These are phyloP conservation scores for Excoecaria cochinchinensis DNA, from an alignment of 345 rosid genomes.

Conservation along the genomic window DNA sequence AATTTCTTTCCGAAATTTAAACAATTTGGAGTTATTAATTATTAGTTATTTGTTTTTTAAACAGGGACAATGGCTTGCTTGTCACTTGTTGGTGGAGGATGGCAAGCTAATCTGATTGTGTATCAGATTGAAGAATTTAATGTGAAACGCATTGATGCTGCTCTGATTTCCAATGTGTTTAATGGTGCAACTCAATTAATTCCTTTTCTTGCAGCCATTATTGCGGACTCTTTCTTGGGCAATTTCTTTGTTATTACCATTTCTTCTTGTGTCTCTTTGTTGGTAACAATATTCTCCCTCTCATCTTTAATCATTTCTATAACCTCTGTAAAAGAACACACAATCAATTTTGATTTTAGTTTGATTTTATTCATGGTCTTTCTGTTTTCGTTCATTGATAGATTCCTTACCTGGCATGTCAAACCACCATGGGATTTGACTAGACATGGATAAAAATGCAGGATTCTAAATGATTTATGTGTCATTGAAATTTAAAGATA, in stretches of 20 bases:
- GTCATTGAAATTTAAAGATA: too few relatives aligned
- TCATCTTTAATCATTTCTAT: neutral
- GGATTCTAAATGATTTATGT: too few relatives aligned
- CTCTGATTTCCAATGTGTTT: constrained; percentile 22
- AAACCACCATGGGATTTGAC: too few relatives aligned
- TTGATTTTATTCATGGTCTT: too few relatives aligned
- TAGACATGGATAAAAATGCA: too few relatives aligned
- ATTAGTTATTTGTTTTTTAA: neutral
- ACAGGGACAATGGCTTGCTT: constrained; percentile 40
- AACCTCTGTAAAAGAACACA: too few relatives aligned
- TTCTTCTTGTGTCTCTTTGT: constrained; percentile 35
- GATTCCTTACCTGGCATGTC: too few relatives aligned
- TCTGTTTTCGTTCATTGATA: too few relatives aligned
- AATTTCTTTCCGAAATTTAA: neutral
- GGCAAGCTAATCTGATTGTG: constrained; percentile 33
- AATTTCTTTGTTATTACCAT: constrained; percentile 29
- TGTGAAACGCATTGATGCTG: constrained; percentile 21
- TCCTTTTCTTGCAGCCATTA: constrained; percentile 10
- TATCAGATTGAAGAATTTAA: constrained; percentile 29
- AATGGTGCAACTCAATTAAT: constrained; percentile 21
- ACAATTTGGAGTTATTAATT: constrained; percentile 27
- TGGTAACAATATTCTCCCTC: neutral
- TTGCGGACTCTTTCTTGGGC: constrained; percentile 48
- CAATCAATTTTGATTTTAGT: too few relatives aligned
- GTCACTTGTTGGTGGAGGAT: constrained; percentile 40